A percentile compares a stretch with the other conserved stretches of the same genome.
These are phyloP conservation scores for Mycena epipterygia DNA, from an alignment of 768 basidiomycete species.

Conservation along the genomic window DNA sequence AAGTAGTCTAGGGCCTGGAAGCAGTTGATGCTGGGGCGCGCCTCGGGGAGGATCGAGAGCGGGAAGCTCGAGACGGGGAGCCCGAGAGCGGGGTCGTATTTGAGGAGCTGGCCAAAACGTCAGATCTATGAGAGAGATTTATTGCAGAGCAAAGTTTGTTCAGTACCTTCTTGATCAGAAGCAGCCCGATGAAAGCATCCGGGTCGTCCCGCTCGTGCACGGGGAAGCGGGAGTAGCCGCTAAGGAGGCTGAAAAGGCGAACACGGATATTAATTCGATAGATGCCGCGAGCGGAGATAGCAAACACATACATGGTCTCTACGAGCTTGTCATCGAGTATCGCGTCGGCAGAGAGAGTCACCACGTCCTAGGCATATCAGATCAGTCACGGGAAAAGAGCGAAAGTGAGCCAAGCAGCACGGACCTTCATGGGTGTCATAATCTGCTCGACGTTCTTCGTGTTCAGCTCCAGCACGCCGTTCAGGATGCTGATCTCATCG, in stretches of 20 bases:
- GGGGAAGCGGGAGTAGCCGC: conserved; percentile 80
- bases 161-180: conserved; percentile 75
- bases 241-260: conserved; percentile 55
- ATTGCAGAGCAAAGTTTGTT: no score
- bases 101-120: conserved; percentile 87
- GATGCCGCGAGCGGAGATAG: background rate
- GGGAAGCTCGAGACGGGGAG: conserved; percentile 82
- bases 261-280: conserved; percentile 73
- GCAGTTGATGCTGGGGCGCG: conserved; percentile 88
- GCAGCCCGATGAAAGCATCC: conserved; percentile 70
- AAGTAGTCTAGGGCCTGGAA: conserved; percentile 97
- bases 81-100: conserved; percentile 88
- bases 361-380: conserved; percentile 71
- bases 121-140: no score
- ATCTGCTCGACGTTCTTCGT: conserved; percentile 82
- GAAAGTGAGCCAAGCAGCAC: conserved; percentile 37
- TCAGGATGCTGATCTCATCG: conserved; percentile 86
- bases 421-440: conserved; percentile 85
- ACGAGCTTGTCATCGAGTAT: conserved; percentile 85
- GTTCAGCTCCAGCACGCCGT: conserved; percentile 84
- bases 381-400: background rate
- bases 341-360: conserved; percentile 83
- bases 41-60: conserved; percentile 91
- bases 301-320: conserved; percentile 73
- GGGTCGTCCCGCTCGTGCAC: conserved; percentile 68